Conservation (phyloP, 129 eudicot genomes). For the Helichrysum umbraculigerum region DNA sequence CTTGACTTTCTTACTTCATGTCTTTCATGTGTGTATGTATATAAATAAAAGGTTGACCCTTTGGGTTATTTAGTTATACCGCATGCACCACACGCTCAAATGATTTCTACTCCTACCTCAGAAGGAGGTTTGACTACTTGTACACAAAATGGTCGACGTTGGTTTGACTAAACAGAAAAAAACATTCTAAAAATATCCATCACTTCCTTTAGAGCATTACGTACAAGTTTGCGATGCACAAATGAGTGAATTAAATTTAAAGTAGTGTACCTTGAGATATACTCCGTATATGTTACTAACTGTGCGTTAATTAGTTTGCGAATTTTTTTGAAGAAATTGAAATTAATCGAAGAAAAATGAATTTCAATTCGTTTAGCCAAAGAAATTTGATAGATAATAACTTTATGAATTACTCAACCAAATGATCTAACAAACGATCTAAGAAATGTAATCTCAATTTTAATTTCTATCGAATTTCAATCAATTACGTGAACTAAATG, state of each 20-base stretch:
- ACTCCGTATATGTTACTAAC: too few species aligned
- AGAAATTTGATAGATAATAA: too few species aligned
- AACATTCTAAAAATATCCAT: neutral
- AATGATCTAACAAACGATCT: too few species aligned
- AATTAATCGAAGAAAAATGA: too few species aligned
- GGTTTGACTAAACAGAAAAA: constrained; percentile 19
- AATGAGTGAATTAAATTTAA: constrained; percentile 14
- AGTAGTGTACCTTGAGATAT: constrained; percentile 20
- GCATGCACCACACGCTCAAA: constrained; percentile 33
- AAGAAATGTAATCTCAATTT: too few species aligned
- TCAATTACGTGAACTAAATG: too few species aligned
- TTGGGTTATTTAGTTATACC: constrained; percentile 23
- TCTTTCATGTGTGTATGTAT: neutral
- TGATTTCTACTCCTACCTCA: constrained; percentile 30
- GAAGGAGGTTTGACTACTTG: constrained; percentile 34
- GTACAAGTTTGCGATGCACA: constrained; percentile 23
- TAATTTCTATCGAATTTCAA: too few species aligned
- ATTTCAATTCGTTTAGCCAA: too few species aligned
- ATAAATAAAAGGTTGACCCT: constrained; percentile 8
- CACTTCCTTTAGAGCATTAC: neutral
- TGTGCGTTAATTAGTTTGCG: too few species aligned
- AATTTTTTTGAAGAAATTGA: too few species aligned
- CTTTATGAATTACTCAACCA: too few species aligned
- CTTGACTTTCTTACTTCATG: neutral
- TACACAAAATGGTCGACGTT: constrained; percentile 30